Evolutionary conservation across 306 rosid species (phyloP).

Genomic region (Prunus mira): DNA sequence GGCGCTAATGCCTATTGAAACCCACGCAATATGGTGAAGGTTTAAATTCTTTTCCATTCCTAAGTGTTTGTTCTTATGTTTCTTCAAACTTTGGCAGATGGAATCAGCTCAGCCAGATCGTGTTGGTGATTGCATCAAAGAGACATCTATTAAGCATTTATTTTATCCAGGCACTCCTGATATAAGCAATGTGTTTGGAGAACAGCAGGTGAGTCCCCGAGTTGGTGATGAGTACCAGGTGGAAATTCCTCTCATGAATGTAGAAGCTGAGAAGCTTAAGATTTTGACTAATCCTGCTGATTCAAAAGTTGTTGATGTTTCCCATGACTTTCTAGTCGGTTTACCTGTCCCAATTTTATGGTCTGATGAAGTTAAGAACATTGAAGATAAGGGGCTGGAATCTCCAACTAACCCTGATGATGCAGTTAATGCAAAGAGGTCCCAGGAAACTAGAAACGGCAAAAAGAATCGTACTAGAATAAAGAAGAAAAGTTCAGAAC

Average conservation of each 20-base stretch:
- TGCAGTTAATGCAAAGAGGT: constrained; percentile 17
- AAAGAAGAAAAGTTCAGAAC: constrained; percentile 28
- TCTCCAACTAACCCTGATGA: constrained; percentile 27
- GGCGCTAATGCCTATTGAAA: background rate
- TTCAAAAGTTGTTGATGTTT: constrained; percentile 28
- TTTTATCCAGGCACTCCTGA: constrained; percentile 46
- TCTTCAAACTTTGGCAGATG: constrained; percentile 43
- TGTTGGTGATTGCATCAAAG: constrained; percentile 34
- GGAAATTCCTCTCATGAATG: constrained; percentile 46
- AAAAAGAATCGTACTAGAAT: constrained; percentile 17
- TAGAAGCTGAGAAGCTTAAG: constrained; percentile 38
- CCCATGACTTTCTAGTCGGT: constrained; percentile 46
- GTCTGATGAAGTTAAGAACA: constrained; percentile 31
- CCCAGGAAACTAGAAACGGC: constrained; percentile 25
- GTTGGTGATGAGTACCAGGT: constrained; percentile 67
- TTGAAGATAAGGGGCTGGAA: constrained; percentile 23
- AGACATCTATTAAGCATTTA: constrained; percentile 28
- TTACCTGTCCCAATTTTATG: constrained; percentile 51
- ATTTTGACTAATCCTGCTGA: constrained; percentile 37
- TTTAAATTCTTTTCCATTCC: constrained; percentile 2
- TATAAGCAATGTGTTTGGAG: constrained; percentile 36
- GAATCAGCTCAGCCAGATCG: constrained; percentile 29
- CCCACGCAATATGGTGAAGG: background rate
- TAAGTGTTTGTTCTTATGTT: constrained; percentile 12
- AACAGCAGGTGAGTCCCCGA: constrained; percentile 43